Evolutionary conservation across 2,329 filamentous ascomycete species (phyloP), one percentile per base, ranked within the genome.

Genomic region (Colletotrichum musae): DNA sequence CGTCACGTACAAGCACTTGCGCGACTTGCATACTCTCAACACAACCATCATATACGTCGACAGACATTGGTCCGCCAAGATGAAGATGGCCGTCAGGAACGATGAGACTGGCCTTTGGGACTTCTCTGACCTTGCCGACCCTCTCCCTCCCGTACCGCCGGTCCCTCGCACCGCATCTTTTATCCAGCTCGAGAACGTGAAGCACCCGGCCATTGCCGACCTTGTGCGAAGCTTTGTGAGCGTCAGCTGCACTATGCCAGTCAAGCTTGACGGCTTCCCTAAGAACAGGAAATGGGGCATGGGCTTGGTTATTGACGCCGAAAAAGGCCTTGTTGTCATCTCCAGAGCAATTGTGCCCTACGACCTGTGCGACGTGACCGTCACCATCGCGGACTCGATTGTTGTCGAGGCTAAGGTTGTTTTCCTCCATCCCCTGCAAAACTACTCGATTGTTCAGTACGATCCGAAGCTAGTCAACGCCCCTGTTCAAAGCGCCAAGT

Each of bases 241-340:
- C 47, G 93, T 99, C 64, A 92, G 93, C 72, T 97, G 95, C 75
- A 93, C 92, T 26, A 95, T 99, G 92, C 96, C 96, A 0, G 85
- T 99, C 71, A 98, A 98, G 85, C 88, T 99, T 10, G 96, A 99
- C 78, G 96, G 96, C n/a, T 99, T 97, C 79, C 97, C 96, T 6
- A 94, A 96, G 79, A 94, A 96, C 73, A 89, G 94, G 57, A 96
- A 97, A 82, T 96, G 94, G 83, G 96, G 96, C 1, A 98, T 97
- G 86, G 96, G 96, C 47, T 84, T 99, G 45, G 95, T 99, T n/a
- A 93, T 99, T 71, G 96, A 99, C 80, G 96, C 97, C 0, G 94
- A 97, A 70, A 95, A 98, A 83, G 96, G 96, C 18, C 87, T 99
- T 18, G 96, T 99, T 6, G 89, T 98, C 69, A 95, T 98, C 63